Conservation (phyloP, 768 basidiomycete species). For the Hygrophoropsis aurantiaca region DNA sequence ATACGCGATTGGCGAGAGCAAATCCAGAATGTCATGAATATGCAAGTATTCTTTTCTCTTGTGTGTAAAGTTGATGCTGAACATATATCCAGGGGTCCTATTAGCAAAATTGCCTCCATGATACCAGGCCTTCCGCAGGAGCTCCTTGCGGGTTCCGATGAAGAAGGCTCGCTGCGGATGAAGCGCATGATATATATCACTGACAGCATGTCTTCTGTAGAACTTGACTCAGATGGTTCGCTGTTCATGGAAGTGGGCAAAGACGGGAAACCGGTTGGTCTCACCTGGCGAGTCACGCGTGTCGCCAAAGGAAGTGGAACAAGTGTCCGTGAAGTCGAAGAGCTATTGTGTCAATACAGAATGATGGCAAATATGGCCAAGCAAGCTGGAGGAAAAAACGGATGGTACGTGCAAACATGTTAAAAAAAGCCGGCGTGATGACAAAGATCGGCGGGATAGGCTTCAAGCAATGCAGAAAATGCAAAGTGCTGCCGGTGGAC, state of each 20-base stretch:
- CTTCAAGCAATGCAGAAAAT: constrained; percentile 90
- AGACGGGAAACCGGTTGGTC: constrained; percentile 79
- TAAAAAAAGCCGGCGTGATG: constrained; percentile 1
- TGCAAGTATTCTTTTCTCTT: constrained; percentile 51
- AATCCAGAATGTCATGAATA: constrained; percentile 96
- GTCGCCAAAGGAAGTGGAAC: constrained; percentile 95
- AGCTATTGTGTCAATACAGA: constrained; percentile 91
- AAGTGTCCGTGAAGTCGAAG: constrained; percentile 96
- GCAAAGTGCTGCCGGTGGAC: constrained; percentile 82
- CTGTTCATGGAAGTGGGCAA: constrained; percentile 84
- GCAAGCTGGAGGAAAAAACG: constrained; percentile 96
- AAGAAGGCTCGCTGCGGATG: constrained; percentile 87
- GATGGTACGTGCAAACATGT: constrained; percentile 56
- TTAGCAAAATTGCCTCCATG: constrained; percentile 98
- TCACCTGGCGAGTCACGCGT: constrained; percentile 88
- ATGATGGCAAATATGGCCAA: constrained; percentile 99
- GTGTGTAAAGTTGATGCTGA: constrained; percentile 1
- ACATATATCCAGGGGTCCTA: constrained; percentile 76
- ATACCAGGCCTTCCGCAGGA: constrained; percentile 96
- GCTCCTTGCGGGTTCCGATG: constrained; percentile 87
- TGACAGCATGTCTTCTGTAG: constrained; percentile 92
- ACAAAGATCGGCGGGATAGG: constrained; percentile 38
- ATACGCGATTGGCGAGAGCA: constrained; percentile 98
- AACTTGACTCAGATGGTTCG: constrained; percentile 93
- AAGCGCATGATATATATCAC: constrained; percentile 99